A percentile compares a stretch with the other conserved stretches of the same genome.
Conservation (phyloP, 2,329 filamentous ascomycete species). For the Aspergillus fumigatiaffinis region DNA sequence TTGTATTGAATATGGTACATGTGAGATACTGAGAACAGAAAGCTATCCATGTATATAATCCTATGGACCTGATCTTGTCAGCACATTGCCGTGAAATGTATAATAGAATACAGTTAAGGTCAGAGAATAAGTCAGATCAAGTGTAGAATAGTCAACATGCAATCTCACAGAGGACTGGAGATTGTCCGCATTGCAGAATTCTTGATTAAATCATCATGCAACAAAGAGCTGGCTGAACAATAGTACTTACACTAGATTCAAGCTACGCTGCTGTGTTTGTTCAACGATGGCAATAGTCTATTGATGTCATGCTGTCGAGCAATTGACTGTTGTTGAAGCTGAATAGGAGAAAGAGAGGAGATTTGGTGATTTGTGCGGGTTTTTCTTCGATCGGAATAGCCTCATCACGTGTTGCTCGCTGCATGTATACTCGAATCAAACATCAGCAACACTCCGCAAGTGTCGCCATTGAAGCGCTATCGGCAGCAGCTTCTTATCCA, state of each 20-base stretch:
- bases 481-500: background rate
- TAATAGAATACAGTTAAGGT: conserved; percentile 4
- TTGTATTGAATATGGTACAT: background rate
- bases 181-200: conserved; percentile 47
- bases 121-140: conserved; percentile 37
- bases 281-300: background rate
- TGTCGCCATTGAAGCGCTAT: conserved; percentile 3
- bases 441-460: conserved; percentile 3
- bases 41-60: background rate
- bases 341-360: conserved; percentile 5
- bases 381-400: conserved; percentile 11
- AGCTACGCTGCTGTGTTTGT: too few relatives aligned
- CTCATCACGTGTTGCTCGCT: conserved; percentile 20
- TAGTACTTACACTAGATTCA: conserved; percentile 2
- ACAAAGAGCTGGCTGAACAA: conserved; percentile 9
- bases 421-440: conserved; percentile 18
- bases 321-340: background rate
- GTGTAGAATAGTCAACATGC: conserved; percentile 45
- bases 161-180: conserved; percentile 39
- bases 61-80: conserved; percentile 8
- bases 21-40: background rate
- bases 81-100: conserved; percentile 6
- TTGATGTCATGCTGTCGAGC: background rate
- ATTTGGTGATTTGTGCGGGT: conserved; percentile 1
- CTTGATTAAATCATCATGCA: conserved; percentile 39